Conservation (phyloP, 2,329 filamentous ascomycete species). For the Phialemonium atrogriseum region DNA sequence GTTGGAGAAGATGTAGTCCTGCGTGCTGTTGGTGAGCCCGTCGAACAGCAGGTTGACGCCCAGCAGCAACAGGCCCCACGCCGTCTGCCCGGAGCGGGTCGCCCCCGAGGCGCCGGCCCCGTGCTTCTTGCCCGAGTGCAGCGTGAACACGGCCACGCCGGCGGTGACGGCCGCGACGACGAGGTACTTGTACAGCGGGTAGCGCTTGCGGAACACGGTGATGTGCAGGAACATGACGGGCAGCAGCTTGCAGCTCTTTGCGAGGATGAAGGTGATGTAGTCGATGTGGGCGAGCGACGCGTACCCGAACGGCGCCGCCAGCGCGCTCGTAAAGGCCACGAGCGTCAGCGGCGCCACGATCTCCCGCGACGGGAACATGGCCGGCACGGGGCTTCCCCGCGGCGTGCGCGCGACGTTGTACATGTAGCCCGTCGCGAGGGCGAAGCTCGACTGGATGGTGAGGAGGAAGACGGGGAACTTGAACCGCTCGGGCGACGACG, state of each 20-base stretch:
- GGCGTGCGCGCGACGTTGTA: constrained; percentile 67
- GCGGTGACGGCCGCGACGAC: constrained; percentile 86
- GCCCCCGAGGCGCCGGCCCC: constrained; percentile 11
- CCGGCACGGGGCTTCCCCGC: constrained; percentile 36
- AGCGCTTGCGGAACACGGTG: constrained; percentile 78
- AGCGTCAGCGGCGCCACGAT: constrained; percentile 75
- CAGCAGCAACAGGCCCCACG: constrained; percentile 77
- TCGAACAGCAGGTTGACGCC: constrained; percentile 90
- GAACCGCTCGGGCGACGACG: constrained; percentile 54
- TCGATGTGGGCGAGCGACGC: constrained; percentile 88
- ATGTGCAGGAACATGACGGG: constrained; percentile 97
- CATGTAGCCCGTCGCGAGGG: constrained; percentile 69
- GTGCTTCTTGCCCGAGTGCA: constrained; percentile 61
- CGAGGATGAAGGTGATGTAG: constrained; percentile 95
- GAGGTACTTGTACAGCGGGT: constrained; percentile 93
- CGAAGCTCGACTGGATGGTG: constrained; percentile 88
- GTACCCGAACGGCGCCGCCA: constrained; percentile 94
- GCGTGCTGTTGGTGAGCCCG: constrained; percentile 90
- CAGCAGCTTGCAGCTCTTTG: constrained; percentile 97
- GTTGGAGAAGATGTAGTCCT: constrained; percentile 82
- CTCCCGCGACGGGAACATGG: constrained; percentile 67
- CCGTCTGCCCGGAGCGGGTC: constrained; percentile 45
- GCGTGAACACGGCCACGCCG: constrained; percentile 89
- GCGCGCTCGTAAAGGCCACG: constrained; percentile 77
- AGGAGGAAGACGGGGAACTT: constrained; percentile 93